phyloP scores from a whole-genome alignment of 371 early-diverging fungal genomes.

The Mucor racemosus region DNA sequence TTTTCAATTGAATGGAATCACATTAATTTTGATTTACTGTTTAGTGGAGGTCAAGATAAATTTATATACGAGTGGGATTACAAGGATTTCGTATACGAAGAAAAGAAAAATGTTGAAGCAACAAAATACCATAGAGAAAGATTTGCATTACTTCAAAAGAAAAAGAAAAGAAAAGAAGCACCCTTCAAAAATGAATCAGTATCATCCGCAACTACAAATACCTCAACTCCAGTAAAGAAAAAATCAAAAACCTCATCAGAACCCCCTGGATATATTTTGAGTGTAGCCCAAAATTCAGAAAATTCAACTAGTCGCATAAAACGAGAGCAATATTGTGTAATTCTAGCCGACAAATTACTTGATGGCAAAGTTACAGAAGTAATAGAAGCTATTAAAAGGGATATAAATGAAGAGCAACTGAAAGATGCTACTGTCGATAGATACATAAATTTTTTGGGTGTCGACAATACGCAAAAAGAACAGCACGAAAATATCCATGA shows the following conservation, averaged over 20 bases:
- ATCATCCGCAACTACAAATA: not conserved
- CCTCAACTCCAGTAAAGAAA: not conserved
- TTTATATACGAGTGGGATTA: constrained; percentile 46
- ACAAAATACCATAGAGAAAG: constrained; percentile 18
- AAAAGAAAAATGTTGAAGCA: not conserved
- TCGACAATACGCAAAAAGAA: not conserved
- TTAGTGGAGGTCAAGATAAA: constrained; percentile 47
- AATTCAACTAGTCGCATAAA: constrained; percentile 8
- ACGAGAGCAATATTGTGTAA: constrained; percentile 20
- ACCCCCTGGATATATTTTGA: not conserved
- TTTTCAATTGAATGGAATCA: constrained; percentile 40
- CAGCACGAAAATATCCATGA: constrained; percentile 9
- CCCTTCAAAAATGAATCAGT: too few species aligned
- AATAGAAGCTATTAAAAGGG: constrained; percentile 9
- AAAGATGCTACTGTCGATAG: constrained; percentile 6
- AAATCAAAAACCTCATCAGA: not conserved
- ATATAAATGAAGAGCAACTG: constrained; percentile 18
- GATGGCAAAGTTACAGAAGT: constrained; percentile 20
- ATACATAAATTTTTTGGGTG: constrained; percentile 11
- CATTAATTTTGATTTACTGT: constrained; percentile 28
- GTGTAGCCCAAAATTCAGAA: constrained; percentile 10
- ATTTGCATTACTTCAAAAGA: constrained; percentile 6
- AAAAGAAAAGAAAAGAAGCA: constrained; percentile 19
- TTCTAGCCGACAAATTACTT: constrained; percentile 13
- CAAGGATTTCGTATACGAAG: constrained; percentile 21